A percentile compares a stretch with the other conserved stretches of the same genome.
These are phyloP conservation scores for Ceratobasidium sp. DNA, from an alignment of 1,284 basidiomycete genomes.

Conservation along the genomic window DNA sequence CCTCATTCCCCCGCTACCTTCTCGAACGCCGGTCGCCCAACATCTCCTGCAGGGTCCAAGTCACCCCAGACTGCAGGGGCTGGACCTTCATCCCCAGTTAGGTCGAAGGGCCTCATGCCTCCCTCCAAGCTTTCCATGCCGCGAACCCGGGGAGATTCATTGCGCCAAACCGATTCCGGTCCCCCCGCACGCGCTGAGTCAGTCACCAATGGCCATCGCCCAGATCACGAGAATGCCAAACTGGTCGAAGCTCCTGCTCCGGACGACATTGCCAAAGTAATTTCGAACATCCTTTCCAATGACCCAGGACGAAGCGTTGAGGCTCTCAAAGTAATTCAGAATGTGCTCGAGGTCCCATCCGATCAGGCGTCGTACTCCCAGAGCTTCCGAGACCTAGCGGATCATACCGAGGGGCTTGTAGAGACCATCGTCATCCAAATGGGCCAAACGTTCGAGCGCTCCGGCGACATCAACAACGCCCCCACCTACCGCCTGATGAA, in stretches of 20 bases:
- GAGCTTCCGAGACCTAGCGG: constrained; percentile 80
- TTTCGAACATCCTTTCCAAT: constrained; percentile 86
- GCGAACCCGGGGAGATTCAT: constrained; percentile 14
- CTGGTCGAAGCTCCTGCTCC: constrained; percentile 19
- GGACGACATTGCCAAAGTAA: constrained; percentile 79
- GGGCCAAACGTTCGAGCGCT: constrained; percentile 87
- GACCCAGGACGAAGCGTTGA: constrained; percentile 91
- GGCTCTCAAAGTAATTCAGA: constrained; percentile 91
- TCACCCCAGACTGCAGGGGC: constrained; percentile 48
- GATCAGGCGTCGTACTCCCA: constrained; percentile 61
- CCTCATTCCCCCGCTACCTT: constrained; percentile 36
- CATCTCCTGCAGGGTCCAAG: constrained; percentile 17
- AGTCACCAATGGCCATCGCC: constrained; percentile 45
- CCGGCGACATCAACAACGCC: constrained; percentile 76
- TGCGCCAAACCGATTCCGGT: constrained; percentile 52
- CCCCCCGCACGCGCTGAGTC: constrained; percentile 48
- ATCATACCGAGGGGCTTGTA: constrained; percentile 86
- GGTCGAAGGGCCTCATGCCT: constrained; percentile 54
- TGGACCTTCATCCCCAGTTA: constrained; percentile 68
- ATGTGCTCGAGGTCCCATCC: constrained; percentile 74
- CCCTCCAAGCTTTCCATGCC: constrained; percentile 25
- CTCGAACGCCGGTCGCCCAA: constrained; percentile 19
- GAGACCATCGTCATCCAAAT: constrained; percentile 91
- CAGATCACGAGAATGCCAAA: neutral
- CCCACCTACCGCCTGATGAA: constrained; percentile 92